Conservation (phyloP, 345 rosid genomes). For the Brassica carinata region DNA sequence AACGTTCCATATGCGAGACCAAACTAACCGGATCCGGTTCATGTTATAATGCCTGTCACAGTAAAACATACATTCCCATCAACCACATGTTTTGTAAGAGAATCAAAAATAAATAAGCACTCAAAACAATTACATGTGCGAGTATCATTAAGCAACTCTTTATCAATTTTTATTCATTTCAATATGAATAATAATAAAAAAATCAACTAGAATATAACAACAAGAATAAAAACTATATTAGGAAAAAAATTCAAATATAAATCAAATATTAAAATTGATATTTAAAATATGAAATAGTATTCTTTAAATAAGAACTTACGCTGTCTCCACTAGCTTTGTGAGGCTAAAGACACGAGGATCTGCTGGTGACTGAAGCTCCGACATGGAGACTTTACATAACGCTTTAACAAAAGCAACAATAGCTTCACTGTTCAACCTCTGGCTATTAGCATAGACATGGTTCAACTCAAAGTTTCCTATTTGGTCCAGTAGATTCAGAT, state of each 20-base stretch:
- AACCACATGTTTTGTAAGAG: background rate
- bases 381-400: conserved; percentile 87
- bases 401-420: conserved; percentile 95
- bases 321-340: conserved; percentile 92
- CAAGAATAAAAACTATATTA: too few species aligned
- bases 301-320: conserved; percentile 46
- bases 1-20: conserved; percentile 97
- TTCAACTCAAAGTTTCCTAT: conserved; percentile 90
- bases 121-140: too few species aligned
- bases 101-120: background rate
- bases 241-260: too few species aligned
- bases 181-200: too few species aligned
- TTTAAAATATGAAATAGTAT: too few species aligned
- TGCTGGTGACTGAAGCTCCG: conserved; percentile 92
- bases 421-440: conserved; percentile 89
- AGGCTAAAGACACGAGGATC: conserved; percentile 99
- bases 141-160: too few species aligned
- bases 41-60: conserved; percentile 94
- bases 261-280: too few species aligned
- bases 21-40: conserved; percentile 92
- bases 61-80: background rate
- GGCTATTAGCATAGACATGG: conserved; percentile 97
- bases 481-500: conserved; percentile 94
- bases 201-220: too few species aligned
- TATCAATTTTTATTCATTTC: too few species aligned